Percentiles rank a stretch among this genome's conserved stretches.
Evolutionary conservation across 176 grass and related monocot genomes (phyloP).

Genomic region (Avena atlantica): DNA sequence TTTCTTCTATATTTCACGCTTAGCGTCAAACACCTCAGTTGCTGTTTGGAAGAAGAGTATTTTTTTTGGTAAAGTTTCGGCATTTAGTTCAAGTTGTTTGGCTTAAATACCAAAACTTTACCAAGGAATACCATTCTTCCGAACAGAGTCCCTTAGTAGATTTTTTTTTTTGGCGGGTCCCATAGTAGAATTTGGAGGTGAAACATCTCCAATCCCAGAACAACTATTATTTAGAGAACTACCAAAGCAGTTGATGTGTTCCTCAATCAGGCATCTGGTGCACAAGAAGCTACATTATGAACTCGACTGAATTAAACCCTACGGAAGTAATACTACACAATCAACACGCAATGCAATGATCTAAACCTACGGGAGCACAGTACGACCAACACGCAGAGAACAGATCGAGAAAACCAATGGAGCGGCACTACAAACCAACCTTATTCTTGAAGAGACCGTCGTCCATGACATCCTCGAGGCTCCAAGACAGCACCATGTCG

Average conservation of each 20-base stretch:
- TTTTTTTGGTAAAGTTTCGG: background rate
- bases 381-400: conserved; percentile 5
- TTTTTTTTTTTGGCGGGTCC: too few relatives aligned
- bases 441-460: conserved; percentile 68
- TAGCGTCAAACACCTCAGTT: background rate
- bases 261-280: too few relatives aligned
- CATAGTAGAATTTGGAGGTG: background rate
- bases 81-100: background rate
- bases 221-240: background rate
- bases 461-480: conserved; percentile 60
- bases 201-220: background rate
- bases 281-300: too few relatives aligned
- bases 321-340: too few relatives aligned
- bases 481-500: conserved; percentile 64
- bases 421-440: conserved; percentile 21
- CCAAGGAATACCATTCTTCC: background rate
- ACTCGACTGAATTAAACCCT: too few relatives aligned
- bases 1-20: background rate
- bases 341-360: too few relatives aligned
- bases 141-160: too few relatives aligned
- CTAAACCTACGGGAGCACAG: background rate
- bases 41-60: conserved; percentile 3
- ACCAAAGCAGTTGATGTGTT: background rate
- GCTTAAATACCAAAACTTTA: background rate
- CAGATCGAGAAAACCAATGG: background rate